Conservation (phyloP, 768 basidiomycete genomes). For the Mycena capillaripes region DNA sequence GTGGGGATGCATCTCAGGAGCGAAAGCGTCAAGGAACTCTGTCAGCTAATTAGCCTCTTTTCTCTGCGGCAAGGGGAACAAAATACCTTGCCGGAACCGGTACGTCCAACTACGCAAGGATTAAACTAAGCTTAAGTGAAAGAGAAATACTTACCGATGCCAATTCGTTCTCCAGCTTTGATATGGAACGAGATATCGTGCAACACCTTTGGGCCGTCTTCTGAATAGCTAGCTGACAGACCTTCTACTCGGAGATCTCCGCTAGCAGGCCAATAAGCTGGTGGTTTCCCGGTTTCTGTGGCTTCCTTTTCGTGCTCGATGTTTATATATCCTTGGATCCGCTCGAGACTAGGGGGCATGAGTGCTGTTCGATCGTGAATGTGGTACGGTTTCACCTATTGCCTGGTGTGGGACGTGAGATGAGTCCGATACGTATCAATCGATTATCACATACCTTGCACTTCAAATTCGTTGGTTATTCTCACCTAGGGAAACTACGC, state of each 20-base stretch:
- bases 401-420: conserved; percentile 33
- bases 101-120: conserved; percentile 38
- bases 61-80: neutral
- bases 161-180: conserved; percentile 61
- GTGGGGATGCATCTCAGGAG: conserved; percentile 60
- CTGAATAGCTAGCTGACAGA: conserved; percentile 55
- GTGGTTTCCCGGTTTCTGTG: conserved; percentile 50
- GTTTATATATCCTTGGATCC: conserved; percentile 47
- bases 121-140: neutral
- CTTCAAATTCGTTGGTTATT: neutral
- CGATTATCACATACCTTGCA: conserved; percentile 1
- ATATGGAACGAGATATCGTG: conserved; percentile 51
- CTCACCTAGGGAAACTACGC: neutral
- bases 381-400: neutral
- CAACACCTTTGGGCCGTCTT: conserved; percentile 25
- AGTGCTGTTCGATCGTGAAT: conserved; percentile 26
- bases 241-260: conserved; percentile 58
- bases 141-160: conserved; percentile 51
- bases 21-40: conserved; percentile 70
- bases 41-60: conserved; percentile 2
- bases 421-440: conserved; percentile 25
- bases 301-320: conserved; percentile 58
- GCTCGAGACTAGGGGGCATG: conserved; percentile 24
- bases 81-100: conserved; percentile 43
- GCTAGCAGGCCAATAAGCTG: conserved; percentile 65